Evolutionary conservation across 2,329 filamentous ascomycete species (phyloP).

Genomic region (Penicillium sp.): DNA sequence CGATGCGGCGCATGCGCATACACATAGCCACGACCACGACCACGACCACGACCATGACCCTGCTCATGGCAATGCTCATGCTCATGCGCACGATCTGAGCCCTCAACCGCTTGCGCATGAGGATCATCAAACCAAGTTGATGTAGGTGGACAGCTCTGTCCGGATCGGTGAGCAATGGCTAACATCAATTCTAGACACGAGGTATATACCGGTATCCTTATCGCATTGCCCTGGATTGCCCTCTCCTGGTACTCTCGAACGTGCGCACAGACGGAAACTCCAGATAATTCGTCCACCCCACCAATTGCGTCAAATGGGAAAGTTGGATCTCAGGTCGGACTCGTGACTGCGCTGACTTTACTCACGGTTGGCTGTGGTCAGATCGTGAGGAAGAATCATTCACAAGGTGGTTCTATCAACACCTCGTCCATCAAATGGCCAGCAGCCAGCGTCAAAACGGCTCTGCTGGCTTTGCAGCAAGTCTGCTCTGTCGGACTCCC

Average conservation of each 20-base stretch:
- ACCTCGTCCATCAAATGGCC: conserved; percentile 18
- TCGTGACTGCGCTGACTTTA: conserved; percentile 35
- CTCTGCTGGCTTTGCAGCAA: conserved; percentile 31
- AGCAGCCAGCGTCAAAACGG: conserved; percentile 16
- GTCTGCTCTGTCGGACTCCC: conserved; percentile 52
- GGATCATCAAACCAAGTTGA: conserved; percentile 6
- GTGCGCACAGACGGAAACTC: conserved; percentile 22
- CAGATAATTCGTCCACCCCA: conserved; percentile 5
- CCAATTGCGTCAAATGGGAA: conserved; percentile 20
- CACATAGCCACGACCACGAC: neutral
- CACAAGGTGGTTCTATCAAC: conserved; percentile 4
- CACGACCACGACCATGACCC: conserved; percentile 5
- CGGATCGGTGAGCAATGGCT: conserved; percentile 7
- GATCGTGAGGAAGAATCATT: conserved; percentile 20
- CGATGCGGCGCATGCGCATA: conserved; percentile 8
- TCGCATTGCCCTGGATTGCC: conserved; percentile 38
- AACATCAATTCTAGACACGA: conserved; percentile 43
- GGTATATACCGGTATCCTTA: conserved; percentile 51
- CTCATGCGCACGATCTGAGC: neutral
- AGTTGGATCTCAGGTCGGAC: conserved; percentile 24
- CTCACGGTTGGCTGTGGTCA: conserved; percentile 34
- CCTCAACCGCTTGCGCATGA: neutral
- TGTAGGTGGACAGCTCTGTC: conserved; percentile 15
- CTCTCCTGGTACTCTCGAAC: conserved; percentile 39
- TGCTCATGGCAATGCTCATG: conserved; percentile 5